These are phyloP conservation scores for Cyberlindnera subsufficiens DNA, from an alignment of 805 yeast genomes.

Conservation along the genomic window DNA sequence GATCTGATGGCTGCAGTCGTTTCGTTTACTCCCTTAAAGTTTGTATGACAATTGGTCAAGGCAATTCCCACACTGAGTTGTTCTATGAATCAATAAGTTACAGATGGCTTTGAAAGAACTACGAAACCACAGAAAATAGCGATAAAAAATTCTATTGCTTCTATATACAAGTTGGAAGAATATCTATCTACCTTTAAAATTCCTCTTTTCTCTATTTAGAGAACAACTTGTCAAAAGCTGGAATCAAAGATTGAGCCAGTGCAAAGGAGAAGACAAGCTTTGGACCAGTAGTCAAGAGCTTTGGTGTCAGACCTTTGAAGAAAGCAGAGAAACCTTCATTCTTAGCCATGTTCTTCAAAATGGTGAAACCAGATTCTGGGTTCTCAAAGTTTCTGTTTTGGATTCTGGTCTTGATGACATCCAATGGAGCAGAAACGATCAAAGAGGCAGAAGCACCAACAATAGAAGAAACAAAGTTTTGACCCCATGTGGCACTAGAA, in stretches of 20 bases:
- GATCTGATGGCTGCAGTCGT: too few relatives aligned
- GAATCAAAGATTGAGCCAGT: slow-evolving; percentile 92
- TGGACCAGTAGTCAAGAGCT: slow-evolving; percentile 95
- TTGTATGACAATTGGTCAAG: too few relatives aligned
- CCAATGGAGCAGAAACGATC: slow-evolving; percentile 95
- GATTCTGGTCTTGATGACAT: slow-evolving; percentile 96
- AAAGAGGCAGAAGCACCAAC: slow-evolving; percentile 96
- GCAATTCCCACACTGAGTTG: too few relatives aligned
- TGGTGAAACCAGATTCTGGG: slow-evolving; percentile 90
- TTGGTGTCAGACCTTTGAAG: slow-evolving; percentile 96
- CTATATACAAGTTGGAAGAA: too few relatives aligned
- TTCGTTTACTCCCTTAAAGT: too few relatives aligned
- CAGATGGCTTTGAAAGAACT: too few relatives aligned
- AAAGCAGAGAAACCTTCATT: slow-evolving; percentile 88
- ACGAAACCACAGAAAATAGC: too few relatives aligned
- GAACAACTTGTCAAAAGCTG: slow-evolving; percentile 81
- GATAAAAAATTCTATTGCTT: too few relatives aligned
- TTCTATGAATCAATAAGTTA: too few relatives aligned
- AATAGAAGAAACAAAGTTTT: slow-evolving; percentile 91
- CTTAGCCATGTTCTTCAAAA: slow-evolving; percentile 85
- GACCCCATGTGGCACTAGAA: slow-evolving; percentile 87
- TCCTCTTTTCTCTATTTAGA: neutral
- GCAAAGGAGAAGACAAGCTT: slow-evolving; percentile 98
- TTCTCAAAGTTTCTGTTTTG: slow-evolving; percentile 95
- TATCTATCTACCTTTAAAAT: too few relatives aligned